Percentiles rank a stretch among this genome's conserved stretches.
Evolutionary conservation across 441 rosid genomes (phyloP).

Genomic region (Jatropha podagrica): DNA sequence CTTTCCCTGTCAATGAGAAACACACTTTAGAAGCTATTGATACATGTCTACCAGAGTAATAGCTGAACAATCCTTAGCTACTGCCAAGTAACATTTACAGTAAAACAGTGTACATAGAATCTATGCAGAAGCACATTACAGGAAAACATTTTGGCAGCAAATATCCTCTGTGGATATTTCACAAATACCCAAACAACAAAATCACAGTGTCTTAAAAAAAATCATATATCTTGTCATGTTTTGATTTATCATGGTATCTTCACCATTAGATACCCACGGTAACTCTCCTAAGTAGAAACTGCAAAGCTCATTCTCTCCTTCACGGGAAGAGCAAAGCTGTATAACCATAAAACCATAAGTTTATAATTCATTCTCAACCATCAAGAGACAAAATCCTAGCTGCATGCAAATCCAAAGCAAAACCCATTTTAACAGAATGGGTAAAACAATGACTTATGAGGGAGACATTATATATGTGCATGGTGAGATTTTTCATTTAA

Average conservation of each 20-base stretch:
- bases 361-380: background rate
- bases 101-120: background rate
- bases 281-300: background rate
- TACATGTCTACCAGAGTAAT: background rate
- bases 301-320: background rate
- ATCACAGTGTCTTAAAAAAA: too few species aligned
- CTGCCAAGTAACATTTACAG: background rate
- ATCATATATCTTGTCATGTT: background rate
- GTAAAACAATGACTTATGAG: background rate
- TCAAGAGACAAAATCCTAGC: background rate
- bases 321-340: background rate
- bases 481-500: background rate
- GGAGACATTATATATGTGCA: background rate
- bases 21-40: conserved; percentile 21
- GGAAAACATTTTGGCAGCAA: background rate
- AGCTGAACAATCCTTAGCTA: background rate
- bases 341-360: background rate
- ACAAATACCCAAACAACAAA: too few species aligned
- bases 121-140: too few species aligned
- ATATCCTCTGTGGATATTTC: background rate
- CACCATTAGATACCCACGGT: background rate
- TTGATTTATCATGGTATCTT: background rate
- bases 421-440: background rate
- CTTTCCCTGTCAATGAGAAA: conserved; percentile 43
- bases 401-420: background rate